Percentiles rank a stretch among this genome's conserved stretches.
These are phyloP conservation scores for Cymbidium sinense DNA, from an alignment of 106 monocot genomes.

Conservation along the genomic window DNA sequence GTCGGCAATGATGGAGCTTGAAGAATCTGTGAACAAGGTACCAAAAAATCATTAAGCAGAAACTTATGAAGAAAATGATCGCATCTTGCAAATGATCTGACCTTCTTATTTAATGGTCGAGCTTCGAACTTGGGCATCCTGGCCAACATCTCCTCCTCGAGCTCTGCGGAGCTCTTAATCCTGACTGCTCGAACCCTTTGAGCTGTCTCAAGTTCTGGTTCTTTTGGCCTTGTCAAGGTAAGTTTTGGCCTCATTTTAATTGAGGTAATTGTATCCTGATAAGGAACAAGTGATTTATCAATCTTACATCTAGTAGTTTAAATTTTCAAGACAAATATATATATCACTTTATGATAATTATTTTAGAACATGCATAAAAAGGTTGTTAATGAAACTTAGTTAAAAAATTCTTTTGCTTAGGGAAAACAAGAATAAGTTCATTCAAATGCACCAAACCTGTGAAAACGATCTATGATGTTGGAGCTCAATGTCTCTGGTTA, in stretches of 20 bases:
- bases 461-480: too few relatives aligned
- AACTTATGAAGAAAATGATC: slow-evolving; percentile 1
- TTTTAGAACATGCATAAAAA: too few relatives aligned
- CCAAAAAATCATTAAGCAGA: neutral
- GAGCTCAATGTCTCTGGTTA: too few relatives aligned
- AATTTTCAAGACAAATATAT: too few relatives aligned
- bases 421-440: too few relatives aligned
- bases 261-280: slow-evolving; percentile 37
- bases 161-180: slow-evolving; percentile 78
- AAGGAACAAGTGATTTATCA: neutral
- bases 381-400: too few relatives aligned
- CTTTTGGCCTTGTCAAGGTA: slow-evolving; percentile 85
- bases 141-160: slow-evolving; percentile 88
- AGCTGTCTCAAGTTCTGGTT: slow-evolving; percentile 62
- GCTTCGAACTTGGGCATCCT: slow-evolving; percentile 95
- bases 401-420: too few relatives aligned
- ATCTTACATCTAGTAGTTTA: too few relatives aligned
- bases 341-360: too few relatives aligned
- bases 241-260: slow-evolving; percentile 57
- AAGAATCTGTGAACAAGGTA: slow-evolving; percentile 33
- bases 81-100: slow-evolving; percentile 8
- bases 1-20: slow-evolving; percentile 44
- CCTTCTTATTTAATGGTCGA: slow-evolving; percentile 85
- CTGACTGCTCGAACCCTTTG: slow-evolving; percentile 75
- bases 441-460: too few relatives aligned